Conservation (phyloP, 2,329 filamentous ascomycete species). For the Fusarium papillatum region DNA sequence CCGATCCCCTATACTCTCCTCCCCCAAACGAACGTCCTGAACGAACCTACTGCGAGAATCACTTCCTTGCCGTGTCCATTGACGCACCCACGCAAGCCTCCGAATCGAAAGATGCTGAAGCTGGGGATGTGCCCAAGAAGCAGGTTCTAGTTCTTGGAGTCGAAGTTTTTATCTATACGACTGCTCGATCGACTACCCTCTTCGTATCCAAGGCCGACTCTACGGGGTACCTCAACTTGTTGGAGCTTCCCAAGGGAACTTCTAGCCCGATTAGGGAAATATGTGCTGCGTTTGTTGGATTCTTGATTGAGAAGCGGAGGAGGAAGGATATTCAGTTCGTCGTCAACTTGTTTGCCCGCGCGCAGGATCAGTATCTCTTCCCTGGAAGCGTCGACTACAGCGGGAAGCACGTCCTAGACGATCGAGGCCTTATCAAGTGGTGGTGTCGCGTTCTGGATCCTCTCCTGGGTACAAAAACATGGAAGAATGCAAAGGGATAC, state of each 20-base stretch:
- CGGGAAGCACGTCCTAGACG: constrained; percentile 92
- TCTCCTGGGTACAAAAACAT: constrained; percentile 66
- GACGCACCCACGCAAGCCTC: constrained; percentile 38
- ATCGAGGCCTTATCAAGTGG: constrained; percentile 92
- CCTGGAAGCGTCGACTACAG: constrained; percentile 89
- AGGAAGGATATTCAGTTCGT: constrained; percentile 77
- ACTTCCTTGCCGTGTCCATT: constrained; percentile 74
- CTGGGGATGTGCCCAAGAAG: constrained; percentile 37
- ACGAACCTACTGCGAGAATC: constrained; percentile 87
- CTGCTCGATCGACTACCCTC: constrained; percentile 83
- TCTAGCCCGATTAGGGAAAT: constrained; percentile 82
- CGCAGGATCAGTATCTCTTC: constrained; percentile 95
- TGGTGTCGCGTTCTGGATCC: constrained; percentile 93
- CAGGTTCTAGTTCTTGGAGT: constrained; percentile 84
- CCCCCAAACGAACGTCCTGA: constrained; percentile 80
- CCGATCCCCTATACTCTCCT: constrained; percentile 83
- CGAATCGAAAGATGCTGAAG: constrained; percentile 38
- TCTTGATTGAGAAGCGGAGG: constrained; percentile 77
- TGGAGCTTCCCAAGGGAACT: constrained; percentile 72
- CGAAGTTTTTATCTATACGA: constrained; percentile 90
- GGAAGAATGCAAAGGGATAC: constrained; percentile 77
- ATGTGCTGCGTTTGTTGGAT: constrained; percentile 80
- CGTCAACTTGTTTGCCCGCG: constrained; percentile 90
- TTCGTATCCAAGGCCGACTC: constrained; percentile 99
- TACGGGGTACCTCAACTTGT: constrained; percentile 84